A percentile compares a stretch with the other conserved stretches of the same genome.
These are phyloP conservation scores for Diaporthe citri DNA, from an alignment of 2,329 filamentous ascomycete genomes.

Conservation along the genomic window DNA sequence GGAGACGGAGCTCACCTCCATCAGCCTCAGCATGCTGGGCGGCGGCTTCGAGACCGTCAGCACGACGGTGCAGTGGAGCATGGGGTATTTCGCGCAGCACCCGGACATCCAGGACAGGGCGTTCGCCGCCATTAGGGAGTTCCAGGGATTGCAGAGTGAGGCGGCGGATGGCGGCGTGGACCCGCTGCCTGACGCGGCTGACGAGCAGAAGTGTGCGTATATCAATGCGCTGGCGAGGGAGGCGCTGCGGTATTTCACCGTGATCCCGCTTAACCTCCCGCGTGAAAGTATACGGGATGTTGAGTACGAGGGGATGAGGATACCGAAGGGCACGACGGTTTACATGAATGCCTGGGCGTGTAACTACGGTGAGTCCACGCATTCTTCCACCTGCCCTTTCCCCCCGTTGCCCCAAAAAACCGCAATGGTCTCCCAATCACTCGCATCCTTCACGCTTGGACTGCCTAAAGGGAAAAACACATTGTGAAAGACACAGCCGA, in stretches of 20 bases:
- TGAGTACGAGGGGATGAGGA: conserved; percentile 64
- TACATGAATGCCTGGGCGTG: conserved; percentile 70
- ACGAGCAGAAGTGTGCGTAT: conserved; percentile 74
- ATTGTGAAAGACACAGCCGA: background rate
- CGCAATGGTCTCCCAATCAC: no score
- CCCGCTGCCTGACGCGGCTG: conserved; percentile 70
- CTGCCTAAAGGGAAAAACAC: no score
- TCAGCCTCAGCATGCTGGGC: conserved; percentile 66
- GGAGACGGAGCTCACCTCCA: conserved; percentile 50
- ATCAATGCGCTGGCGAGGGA: conserved; percentile 75
- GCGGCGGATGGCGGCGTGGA: conserved; percentile 56
- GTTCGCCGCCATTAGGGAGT: conserved; percentile 67
- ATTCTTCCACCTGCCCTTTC: background rate
- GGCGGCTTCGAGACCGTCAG: conserved; percentile 46
- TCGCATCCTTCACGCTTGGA: no score
- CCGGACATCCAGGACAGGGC: conserved; percentile 70
- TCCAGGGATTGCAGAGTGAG: background rate
- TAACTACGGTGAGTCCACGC: conserved; percentile 31
- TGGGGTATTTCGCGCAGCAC: conserved; percentile 46
- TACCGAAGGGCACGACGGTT: conserved; percentile 73
- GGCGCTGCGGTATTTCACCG: conserved; percentile 73
- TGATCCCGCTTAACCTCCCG: conserved; percentile 75
- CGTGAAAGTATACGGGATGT: conserved; percentile 71
- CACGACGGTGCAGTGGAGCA: conserved; percentile 41
- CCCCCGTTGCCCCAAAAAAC: background rate